Evolutionary conservation across 148 eudicot genomes (phyloP), one percentile per base, ranked within the genome.

Genomic region (Rhododendron vialii): DNA sequence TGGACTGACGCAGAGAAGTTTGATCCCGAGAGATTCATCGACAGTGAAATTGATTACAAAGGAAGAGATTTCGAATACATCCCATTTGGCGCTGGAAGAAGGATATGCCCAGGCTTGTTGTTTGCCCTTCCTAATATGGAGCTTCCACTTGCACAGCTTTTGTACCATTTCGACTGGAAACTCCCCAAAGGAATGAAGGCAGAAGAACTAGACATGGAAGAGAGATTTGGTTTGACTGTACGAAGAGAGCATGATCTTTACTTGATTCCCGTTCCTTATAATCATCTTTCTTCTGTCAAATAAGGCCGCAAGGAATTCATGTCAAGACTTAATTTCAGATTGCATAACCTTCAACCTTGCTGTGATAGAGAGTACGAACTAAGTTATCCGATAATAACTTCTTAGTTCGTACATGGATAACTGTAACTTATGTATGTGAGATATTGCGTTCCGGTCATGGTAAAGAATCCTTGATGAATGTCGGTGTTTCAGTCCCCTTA

Each of bases 81-180:
- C 14, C 88, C 91, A 30, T 89, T 89, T 81, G 91, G 91, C 24
- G 82, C 91, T 0, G 88, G 88, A 77, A 83, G 91, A 82, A 85
- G 89, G 78, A 86, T 85, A 78, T 87, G 91, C 20, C 88, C 87
- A 0, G 88, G 86, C 7, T 80, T 89, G 14, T 24, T 85, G 4
- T 83, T 85, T 55, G 88, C 88, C 9, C 20, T 87, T 33, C 85
- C 91, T 22, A 88, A 80, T 30, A 65, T 90, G 24, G 89, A 86
- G 87, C 88, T 89, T 4, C 83, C 86, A 51, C 86, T 89, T 2
- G 91, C 88, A 12, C 84, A 74, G 53, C 51, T 88, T 12, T 81
- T 90, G 4, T 89, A 83, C 73, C 85, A 87, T 71, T 89, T 89
- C 50, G 86, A 87, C 3, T 87, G 88, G 89, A 76, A 85, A 82